phyloP scores from a whole-genome alignment of 2,329 filamentous ascomycete genomes.

The Aureobasidium musti region DNA sequence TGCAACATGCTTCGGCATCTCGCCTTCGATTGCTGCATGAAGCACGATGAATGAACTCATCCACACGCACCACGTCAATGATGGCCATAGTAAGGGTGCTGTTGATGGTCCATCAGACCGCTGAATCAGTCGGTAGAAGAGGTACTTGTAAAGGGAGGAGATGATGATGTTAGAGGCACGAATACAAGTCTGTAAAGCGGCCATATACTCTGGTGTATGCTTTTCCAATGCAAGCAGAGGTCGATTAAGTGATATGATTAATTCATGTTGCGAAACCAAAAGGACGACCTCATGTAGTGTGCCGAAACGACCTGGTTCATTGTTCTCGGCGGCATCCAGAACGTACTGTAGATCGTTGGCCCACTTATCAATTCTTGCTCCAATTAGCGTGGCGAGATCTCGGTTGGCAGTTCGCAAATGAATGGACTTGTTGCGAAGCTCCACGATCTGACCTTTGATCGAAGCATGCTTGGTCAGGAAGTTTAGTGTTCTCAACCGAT shows the following conservation, averaged over 20 bases:
- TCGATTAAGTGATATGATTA: constrained; percentile 55
- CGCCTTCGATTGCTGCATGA: constrained; percentile 53
- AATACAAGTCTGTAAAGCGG: constrained; percentile 56
- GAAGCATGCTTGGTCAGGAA: constrained; percentile 52
- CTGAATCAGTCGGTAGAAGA: constrained; percentile 33
- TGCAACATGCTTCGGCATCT: constrained; percentile 46
- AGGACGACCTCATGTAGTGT: constrained; percentile 49
- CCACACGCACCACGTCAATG: constrained; percentile 57
- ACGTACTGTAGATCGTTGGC: constrained; percentile 56
- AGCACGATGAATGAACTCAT: constrained; percentile 57
- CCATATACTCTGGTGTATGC: constrained; percentile 49
- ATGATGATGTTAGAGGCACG: constrained; percentile 54
- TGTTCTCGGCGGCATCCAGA: background rate
- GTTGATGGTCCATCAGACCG: constrained; percentile 30
- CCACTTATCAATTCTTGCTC: constrained; percentile 55
- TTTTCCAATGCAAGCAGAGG: constrained; percentile 53
- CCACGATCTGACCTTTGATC: constrained; percentile 55
- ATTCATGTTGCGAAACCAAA: constrained; percentile 52
- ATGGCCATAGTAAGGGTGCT: constrained; percentile 51
- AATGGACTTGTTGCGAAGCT: constrained; percentile 57
- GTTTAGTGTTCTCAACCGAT: constrained; percentile 31
- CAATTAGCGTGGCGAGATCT: constrained; percentile 50
- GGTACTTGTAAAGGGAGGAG: constrained; percentile 42
- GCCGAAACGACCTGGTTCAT: constrained; percentile 38
- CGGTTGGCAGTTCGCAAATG: constrained; percentile 43